Evolutionary conservation across 2,329 filamentous ascomycete genomes (phyloP).

Genomic region (Colletotrichum sp.): DNA sequence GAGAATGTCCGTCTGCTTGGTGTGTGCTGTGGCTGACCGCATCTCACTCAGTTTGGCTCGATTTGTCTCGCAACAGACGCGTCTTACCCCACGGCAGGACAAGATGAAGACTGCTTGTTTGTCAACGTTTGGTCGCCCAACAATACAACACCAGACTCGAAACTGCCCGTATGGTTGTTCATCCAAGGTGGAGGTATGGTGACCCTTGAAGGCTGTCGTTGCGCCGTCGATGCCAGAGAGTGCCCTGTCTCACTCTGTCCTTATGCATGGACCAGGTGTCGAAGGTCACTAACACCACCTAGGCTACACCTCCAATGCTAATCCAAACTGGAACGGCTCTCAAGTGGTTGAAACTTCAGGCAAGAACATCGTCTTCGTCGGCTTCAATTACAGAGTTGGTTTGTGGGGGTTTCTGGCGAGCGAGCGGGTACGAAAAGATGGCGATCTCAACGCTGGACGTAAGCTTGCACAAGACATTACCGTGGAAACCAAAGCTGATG

Average conservation of each 20-base stretch:
- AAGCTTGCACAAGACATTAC: rapidly evolving
- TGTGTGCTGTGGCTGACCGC: not conserved
- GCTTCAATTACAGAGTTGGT: conserved; percentile 69
- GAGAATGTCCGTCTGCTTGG: conserved; percentile 6
- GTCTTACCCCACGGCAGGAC: conserved; percentile 30
- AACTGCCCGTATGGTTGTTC: conserved; percentile 69
- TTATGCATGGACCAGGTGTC: not conserved
- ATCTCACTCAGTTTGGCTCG: conserved; percentile 47
- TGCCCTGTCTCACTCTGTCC: not conserved
- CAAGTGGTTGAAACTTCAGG: conserved; percentile 49
- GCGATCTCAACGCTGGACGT: conserved; percentile 64
- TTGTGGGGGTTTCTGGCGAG: conserved; percentile 67
- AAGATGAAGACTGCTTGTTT: conserved; percentile 72
- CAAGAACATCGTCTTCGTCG: conserved; percentile 58
- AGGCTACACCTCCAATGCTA: conserved; percentile 53
- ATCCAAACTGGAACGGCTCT: conserved; percentile 57
- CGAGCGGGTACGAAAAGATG: conserved; percentile 57
- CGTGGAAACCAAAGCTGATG: not conserved
- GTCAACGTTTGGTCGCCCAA: conserved; percentile 69
- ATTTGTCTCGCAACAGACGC: conserved; percentile 47
- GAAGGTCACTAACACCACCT: not conserved
- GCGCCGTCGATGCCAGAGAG: not conserved
- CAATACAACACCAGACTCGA: conserved; percentile 51
- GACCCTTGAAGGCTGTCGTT: not conserved
- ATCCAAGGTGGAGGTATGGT: conserved; percentile 55